Evolutionary conservation across 106 monocot genomes (phyloP).

Genomic region (Ottelia alismoides): DNA sequence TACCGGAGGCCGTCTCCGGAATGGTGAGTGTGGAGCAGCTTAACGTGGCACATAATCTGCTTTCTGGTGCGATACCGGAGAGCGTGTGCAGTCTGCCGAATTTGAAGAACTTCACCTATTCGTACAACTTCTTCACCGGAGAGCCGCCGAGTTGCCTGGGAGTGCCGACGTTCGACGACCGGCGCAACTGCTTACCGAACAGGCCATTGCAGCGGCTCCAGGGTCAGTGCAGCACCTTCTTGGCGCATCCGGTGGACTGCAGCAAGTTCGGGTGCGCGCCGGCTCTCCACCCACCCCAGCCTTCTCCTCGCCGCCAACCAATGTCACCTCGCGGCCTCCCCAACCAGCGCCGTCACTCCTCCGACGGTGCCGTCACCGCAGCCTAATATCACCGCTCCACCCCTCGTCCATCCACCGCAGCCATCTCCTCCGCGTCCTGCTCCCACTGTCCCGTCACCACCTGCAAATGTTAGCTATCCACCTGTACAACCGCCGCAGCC

Average conservation of each 20-base stretch:
- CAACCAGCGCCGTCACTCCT: neutral
- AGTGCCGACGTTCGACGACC: constrained; percentile 10
- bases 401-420: no score
- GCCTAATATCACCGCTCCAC: constrained; percentile 7
- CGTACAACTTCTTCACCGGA: constrained; percentile 50
- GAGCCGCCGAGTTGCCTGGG: constrained; percentile 18
- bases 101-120: constrained; percentile 49
- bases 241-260: constrained; percentile 33
- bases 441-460: neutral
- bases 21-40: constrained; percentile 38
- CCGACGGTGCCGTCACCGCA: constrained; percentile 13
- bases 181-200: constrained; percentile 45
- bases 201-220: constrained; percentile 15
- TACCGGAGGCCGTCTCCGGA: constrained; percentile 18
- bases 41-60: constrained; percentile 41
- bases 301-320: constrained; percentile 3
- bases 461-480: neutral
- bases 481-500: neutral
- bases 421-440: constrained; percentile 10
- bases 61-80: constrained; percentile 25
- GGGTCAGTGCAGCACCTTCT: constrained; percentile 11
- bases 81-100: constrained; percentile 28
- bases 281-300: neutral
- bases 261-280: constrained; percentile 19
- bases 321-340: neutral